Base-by-base conservation (phyloP, 495 filamentous ascomycete genomes). In the Recurvomyces mirabilis region DNA sequence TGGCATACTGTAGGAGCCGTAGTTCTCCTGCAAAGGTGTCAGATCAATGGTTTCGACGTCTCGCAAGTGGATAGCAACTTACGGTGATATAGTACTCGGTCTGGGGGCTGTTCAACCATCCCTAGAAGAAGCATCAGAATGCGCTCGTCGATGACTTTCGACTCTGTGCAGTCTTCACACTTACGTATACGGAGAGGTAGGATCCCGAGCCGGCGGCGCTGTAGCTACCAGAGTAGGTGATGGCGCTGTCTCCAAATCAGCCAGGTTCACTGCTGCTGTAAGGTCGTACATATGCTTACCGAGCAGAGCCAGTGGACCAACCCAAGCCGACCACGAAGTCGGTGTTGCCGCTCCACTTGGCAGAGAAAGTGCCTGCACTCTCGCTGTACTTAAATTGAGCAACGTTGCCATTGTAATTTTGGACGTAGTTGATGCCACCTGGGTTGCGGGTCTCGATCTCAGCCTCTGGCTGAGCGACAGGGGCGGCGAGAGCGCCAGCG, bases 151-250 rank as follows among this genome's bases (percentile, higher is more conserved):
- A n/a, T n/a, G n/a, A n/a, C n/a, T n/a, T n/a, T n/a, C n/a, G n/a
- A n/a, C n/a, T n/a, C n/a, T n/a, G n/a, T n/a, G n/a, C n/a, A n/a
- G n/a, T n/a, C n/a, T n/a, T n/a, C n/a, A n/a, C n/a, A n/a, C n/a
- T n/a, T n/a, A n/a, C 46, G 39, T 49, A 49, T 29, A 49, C 37
- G 12, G 30, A 26, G 25, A 78, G 70, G 60, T 75, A 72, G 40
- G 52, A 56, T 60, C 72, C 71, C 5, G 52, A 67, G 49, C 54
- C 68, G 18, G 65, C 61, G 23, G 62, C 63, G 59, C 62, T 67
- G 64, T 68, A 73, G 30, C 63, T 68, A 2, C 68, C 70, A 53
- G 58, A 68, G 65, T 70, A 75, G 31, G 32, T 42, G 49, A 63
- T 60, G 47, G 42, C n/a, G n/a, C n/a, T n/a, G n/a, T n/a, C n/a